Base-by-base conservation (phyloP, 2,329 filamentous ascomycete species). In the Nakataea oryzae region DNA sequence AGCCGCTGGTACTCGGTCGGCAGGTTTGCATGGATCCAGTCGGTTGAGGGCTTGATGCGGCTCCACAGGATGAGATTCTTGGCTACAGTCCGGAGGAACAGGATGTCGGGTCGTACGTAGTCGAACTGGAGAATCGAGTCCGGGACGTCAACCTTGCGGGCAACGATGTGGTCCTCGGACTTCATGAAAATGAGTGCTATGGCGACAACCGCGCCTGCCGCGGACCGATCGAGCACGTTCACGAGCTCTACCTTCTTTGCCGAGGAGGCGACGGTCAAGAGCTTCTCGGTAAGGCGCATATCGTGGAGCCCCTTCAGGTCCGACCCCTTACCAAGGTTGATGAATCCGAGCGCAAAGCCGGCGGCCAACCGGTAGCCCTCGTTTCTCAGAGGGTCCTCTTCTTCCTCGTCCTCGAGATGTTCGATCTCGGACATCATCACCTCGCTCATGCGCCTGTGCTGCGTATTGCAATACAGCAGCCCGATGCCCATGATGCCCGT, bases 401-500 rank as follows among this genome's bases (percentile, higher is more conserved):
- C 93, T 61, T 93, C 89, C 50, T 90, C 83, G 29, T 81, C 77
- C 57, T 95, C 91, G 60, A 91, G 90, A 65, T 93, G 89, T 72
- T 97, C 92, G 64, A 99, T 95, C 72, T 99, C 95, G 0, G 93
- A 97, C 60, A 99, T 85, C 91, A 99, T 97, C 24, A 97, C 91
- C 73, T 99, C 95, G 71, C 92, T 97, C 95, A 99, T 99, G 50
- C 96, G 87, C 32, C 96, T 89, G 75, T 99, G 96, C 70, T 97
- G 93, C 30, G 93, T 97, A 71, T 93, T 89, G 75, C 89, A 96
- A 74, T 97, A 99, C 1, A 99, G 79, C 54, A 99, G 77, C 0
- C 95, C 95, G 66, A 99, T 96, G 1, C 95, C 95, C 91, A 99
- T 96, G 55, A 99, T 89, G 26, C 93, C 95, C 1, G 93, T 95